A percentile compares a stretch with the other conserved stretches of the same genome.
phyloP scores from a whole-genome alignment of 306 rosid genomes.

The Casuarina equisetifolia region DNA sequence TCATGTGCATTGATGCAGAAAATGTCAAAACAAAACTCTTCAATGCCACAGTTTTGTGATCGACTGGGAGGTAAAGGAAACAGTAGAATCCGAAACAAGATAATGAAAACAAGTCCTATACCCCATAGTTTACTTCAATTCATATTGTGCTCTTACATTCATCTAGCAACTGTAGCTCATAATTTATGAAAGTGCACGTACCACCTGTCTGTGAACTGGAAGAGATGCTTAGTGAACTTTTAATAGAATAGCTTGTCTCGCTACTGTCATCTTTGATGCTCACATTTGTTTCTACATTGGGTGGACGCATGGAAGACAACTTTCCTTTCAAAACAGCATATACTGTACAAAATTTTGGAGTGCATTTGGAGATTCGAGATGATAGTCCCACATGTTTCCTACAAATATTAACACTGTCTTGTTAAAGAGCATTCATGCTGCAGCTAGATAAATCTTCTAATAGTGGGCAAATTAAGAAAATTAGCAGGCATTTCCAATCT shows the following conservation, averaged over 20 bases:
- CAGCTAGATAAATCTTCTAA: slow-evolving; percentile 14
- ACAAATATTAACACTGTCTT: slow-evolving; percentile 23
- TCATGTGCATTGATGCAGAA: neutral
- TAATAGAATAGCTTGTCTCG: slow-evolving; percentile 56
- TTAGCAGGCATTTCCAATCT: neutral
- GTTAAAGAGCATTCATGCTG: slow-evolving; percentile 21
- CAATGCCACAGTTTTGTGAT: neutral
- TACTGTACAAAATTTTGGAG: slow-evolving; percentile 75
- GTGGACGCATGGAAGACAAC: slow-evolving; percentile 57
- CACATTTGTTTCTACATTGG: slow-evolving; percentile 47
- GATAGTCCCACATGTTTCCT: slow-evolving; percentile 73
- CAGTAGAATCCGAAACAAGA: neutral
- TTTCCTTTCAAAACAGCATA: slow-evolving; percentile 84
- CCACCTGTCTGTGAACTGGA: slow-evolving; percentile 83
- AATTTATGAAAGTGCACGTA: slow-evolving; percentile 32
- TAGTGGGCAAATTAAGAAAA: neutral
- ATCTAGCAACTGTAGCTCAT: slow-evolving; percentile 15
- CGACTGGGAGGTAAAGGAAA: neutral
- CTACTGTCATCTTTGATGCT: slow-evolving; percentile 54
- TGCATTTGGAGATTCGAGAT: slow-evolving; percentile 58
- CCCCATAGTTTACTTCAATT: neutral
- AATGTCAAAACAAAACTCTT: neutral
- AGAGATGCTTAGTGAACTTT: slow-evolving; percentile 49
- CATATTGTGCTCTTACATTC: slow-evolving; percentile 4
- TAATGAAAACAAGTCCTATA: neutral